Evolutionary conservation across 352 stramenopile species (phyloP).

Genomic region (Phytophthora citricola): DNA sequence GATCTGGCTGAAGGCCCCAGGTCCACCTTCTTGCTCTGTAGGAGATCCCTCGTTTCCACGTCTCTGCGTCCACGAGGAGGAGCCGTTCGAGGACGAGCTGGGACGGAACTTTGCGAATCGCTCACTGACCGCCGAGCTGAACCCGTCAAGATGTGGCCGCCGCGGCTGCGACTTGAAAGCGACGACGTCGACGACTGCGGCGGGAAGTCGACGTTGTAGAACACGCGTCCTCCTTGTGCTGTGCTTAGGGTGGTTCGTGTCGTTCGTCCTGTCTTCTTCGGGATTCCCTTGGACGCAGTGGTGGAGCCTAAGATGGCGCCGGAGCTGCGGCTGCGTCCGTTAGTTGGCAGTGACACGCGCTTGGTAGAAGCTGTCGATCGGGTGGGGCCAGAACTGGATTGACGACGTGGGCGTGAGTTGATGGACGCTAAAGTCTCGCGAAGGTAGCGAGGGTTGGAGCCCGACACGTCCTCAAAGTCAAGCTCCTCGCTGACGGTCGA

Average conservation of each 20-base stretch:
- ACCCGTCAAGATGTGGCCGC: slow-evolving; percentile 27
- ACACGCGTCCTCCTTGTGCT: slow-evolving; percentile 30
- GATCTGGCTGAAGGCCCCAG: slow-evolving; percentile 27
- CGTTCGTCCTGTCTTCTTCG: slow-evolving; percentile 24
- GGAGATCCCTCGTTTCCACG: slow-evolving; percentile 49
- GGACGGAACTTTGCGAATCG: slow-evolving; percentile 22
- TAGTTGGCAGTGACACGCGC: slow-evolving; percentile 33
- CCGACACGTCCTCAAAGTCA: slow-evolving; percentile 34
- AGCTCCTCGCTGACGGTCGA: slow-evolving; percentile 48
- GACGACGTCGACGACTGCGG: slow-evolving; percentile 15
- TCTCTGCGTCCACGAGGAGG: slow-evolving; percentile 49
- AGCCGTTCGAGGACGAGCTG: slow-evolving; percentile 47
- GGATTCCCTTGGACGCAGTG: slow-evolving; percentile 16
- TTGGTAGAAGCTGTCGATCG: slow-evolving; percentile 35
- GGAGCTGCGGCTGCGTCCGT: slow-evolving; percentile 25
- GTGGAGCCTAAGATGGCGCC: slow-evolving; percentile 23
- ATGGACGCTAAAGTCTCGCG: slow-evolving; percentile 61
- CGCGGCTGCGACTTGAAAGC: slow-evolving; percentile 26
- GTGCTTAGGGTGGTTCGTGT: slow-evolving; percentile 18
- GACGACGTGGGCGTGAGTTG: slow-evolving; percentile 50
- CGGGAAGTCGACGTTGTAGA: slow-evolving; percentile 41
- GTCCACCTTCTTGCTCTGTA: slow-evolving; percentile 54
- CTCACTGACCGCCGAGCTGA: slow-evolving; percentile 25
- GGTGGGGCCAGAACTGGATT: slow-evolving; percentile 11
- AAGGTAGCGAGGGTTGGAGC: slow-evolving; percentile 53